These are phyloP conservation scores for Mortierella polycephala DNA, from an alignment of 371 early-diverging fungal species.

Conservation along the genomic window DNA sequence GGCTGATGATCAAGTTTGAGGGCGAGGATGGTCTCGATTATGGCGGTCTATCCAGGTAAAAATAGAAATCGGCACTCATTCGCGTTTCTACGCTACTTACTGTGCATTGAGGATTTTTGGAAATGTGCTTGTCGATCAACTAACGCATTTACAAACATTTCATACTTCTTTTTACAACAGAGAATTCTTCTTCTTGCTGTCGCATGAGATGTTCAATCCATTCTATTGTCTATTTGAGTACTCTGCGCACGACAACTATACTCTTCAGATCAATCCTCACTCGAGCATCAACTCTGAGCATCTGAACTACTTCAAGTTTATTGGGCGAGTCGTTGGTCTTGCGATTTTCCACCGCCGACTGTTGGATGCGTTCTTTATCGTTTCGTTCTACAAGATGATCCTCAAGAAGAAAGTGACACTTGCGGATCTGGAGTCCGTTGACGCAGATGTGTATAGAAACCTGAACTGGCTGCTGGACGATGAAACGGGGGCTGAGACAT, in stretches of 20 bases:
- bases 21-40: slow-evolving; percentile 98
- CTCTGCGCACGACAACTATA: slow-evolving; percentile 96
- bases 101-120: background rate
- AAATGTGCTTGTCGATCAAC: background rate
- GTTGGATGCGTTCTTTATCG: slow-evolving; percentile 95
- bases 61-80: background rate
- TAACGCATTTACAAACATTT: background rate
- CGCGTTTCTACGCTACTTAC: background rate
- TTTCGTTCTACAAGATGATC: slow-evolving; percentile 96
- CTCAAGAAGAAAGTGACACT: slow-evolving; percentile 86
- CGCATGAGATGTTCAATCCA: slow-evolving; percentile 98
- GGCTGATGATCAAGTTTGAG: slow-evolving; percentile 96
- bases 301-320: slow-evolving; percentile 97
- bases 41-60: slow-evolving; percentile 92
- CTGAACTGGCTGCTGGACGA: slow-evolving; percentile 96
- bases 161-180: slow-evolving; percentile 39
- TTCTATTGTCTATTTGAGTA: slow-evolving; percentile 96
- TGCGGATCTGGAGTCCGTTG: slow-evolving; percentile 95
- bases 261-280: slow-evolving; percentile 95
- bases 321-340: slow-evolving; percentile 96
- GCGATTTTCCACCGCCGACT: slow-evolving; percentile 97
- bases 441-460: slow-evolving; percentile 91
- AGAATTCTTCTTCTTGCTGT: slow-evolving; percentile 95
- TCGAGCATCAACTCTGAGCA: slow-evolving; percentile 98
- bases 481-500: slow-evolving; percentile 80